phyloP scores from a whole-genome alignment of 805 yeast species.

The Candida endomychidarum region DNA sequence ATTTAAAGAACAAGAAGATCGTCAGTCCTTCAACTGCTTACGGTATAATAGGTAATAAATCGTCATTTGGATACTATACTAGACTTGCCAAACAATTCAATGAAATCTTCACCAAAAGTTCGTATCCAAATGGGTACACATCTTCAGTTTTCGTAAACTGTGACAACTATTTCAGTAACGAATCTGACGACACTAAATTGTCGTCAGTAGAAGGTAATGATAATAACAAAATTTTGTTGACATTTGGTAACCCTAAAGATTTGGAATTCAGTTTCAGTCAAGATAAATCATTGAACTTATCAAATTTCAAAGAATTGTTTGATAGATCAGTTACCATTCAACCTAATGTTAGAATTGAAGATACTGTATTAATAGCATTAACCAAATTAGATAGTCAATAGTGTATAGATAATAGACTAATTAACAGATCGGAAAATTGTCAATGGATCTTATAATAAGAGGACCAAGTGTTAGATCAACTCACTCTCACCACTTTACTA shows the following conservation, averaged over 20 bases:
- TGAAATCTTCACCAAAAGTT: constrained; percentile 67
- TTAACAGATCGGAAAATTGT: no score
- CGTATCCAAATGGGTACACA: constrained; percentile 64
- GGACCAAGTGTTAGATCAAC: no score
- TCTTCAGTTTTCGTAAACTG: constrained; percentile 64
- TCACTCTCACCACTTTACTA: no score
- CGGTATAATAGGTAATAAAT: constrained; percentile 57
- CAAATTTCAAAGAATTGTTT: constrained; percentile 60
- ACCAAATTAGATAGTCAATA: constrained; percentile 25
- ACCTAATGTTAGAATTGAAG: constrained; percentile 63
- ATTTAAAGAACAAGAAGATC: constrained; percentile 55
- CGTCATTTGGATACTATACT: constrained; percentile 72
- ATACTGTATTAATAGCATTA: constrained; percentile 61
- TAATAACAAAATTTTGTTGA: constrained; percentile 45
- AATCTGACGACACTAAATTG: not conserved
- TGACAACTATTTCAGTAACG: constrained; percentile 55
- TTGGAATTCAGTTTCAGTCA: constrained; percentile 50
- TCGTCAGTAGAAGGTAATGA: not conserved
- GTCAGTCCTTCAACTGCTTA: constrained; percentile 75
- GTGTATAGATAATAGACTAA: no score
- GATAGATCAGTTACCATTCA: constrained; percentile 62
- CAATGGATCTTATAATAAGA: no score
- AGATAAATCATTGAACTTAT: constrained; percentile 53
- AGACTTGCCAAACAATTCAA: constrained; percentile 63
- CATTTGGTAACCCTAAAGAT: constrained; percentile 65